Evolutionary conservation across 192 early-diverging fungal genomes (phyloP).

Genomic region (Pilaira anomala): DNA sequence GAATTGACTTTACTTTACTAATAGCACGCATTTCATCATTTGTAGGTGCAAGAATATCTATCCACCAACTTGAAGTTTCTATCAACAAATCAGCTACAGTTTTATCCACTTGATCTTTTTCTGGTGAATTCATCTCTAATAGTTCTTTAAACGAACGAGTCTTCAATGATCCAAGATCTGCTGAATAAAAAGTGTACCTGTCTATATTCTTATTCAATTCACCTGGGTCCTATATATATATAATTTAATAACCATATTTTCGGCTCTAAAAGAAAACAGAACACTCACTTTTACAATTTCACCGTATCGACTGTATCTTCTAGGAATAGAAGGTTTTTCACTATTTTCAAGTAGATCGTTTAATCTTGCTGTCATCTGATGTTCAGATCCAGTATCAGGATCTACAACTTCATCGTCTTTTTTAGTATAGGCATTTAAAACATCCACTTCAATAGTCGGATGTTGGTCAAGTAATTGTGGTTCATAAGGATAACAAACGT

Average conservation of each 20-base stretch:
- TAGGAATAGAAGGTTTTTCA: not conserved
- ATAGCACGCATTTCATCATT: conserved; percentile 56
- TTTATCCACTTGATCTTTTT: not conserved
- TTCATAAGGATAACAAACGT: conserved; percentile 8
- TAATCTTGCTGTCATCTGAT: not conserved
- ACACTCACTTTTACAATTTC: conserved; percentile 7
- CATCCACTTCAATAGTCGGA: not conserved
- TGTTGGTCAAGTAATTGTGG: not conserved
- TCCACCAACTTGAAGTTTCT: conserved; percentile 56
- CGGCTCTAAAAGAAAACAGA: too few relatives aligned
- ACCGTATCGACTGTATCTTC: conserved; percentile 8
- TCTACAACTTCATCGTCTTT: not conserved
- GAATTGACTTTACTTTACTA: conserved; percentile 42
- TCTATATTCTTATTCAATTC: not conserved
- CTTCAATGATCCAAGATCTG: conserved; percentile 9
- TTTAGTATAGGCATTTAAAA: not conserved
- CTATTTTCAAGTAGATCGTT: conserved; percentile 1
- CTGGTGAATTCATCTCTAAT: not conserved
- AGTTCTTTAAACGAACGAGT: conserved; percentile 5
- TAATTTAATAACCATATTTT: not conserved
- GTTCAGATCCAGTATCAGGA: not conserved
- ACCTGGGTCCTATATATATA: not conserved
- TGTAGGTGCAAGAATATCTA: conserved; percentile 59
- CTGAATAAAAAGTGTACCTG: conserved; percentile 16
- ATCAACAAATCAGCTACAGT: conserved; percentile 22